phyloP scores from a whole-genome alignment of 2,329 filamentous ascomycete genomes.

The Fusarium liriodendri region DNA sequence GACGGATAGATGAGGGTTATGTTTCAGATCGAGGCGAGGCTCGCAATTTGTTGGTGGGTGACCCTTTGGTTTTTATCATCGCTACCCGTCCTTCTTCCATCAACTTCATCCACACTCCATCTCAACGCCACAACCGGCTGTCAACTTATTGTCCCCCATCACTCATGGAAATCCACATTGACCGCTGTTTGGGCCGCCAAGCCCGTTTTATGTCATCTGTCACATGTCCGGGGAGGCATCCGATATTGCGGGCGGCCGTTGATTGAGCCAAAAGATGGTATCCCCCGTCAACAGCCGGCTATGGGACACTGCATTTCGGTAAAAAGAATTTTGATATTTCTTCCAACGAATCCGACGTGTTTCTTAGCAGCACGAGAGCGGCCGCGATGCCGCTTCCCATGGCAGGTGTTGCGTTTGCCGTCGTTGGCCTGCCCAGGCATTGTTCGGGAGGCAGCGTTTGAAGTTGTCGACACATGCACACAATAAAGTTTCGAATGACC shows the following conservation, averaged over 20 bases:
- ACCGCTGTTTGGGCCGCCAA: too few species aligned
- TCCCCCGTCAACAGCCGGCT: neutral
- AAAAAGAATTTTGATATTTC: neutral
- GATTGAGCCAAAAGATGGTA: neutral
- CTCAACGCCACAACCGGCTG: neutral
- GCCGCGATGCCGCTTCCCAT: neutral
- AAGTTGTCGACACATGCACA: neutral
- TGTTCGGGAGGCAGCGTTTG: neutral
- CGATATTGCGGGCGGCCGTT: neutral
- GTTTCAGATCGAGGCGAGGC: neutral
- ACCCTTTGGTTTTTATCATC: neutral
- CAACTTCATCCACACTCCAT: neutral
- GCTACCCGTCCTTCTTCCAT: neutral
- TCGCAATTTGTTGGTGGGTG: too few species aligned
- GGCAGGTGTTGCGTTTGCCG: neutral
- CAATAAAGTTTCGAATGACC: neutral
- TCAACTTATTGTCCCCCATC: neutral
- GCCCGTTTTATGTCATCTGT: neutral
- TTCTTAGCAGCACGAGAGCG: neutral
- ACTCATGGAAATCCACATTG: neutral
- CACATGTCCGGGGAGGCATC: neutral
- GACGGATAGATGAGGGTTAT: neutral
- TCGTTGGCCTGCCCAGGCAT: neutral
- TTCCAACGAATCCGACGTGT: too few species aligned
- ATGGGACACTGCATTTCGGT: neutral